Evolutionary conservation across 2,329 filamentous ascomycete genomes (phyloP), one percentile per base, ranked within the genome.

Genomic region (Simplicillium aogashimaense): DNA sequence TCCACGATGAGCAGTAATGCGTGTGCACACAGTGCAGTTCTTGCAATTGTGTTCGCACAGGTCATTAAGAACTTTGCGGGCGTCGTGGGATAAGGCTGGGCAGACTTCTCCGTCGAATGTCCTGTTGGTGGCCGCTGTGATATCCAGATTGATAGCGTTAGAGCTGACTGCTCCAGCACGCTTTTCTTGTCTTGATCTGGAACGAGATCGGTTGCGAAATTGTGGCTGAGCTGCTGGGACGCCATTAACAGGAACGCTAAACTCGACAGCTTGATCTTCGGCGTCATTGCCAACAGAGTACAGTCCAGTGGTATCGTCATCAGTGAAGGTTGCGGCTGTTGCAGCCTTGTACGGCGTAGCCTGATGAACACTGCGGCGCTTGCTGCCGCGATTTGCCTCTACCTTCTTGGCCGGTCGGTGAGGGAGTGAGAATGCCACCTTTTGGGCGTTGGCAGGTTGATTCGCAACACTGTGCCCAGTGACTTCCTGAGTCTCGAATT

Each of bases 21-120:
- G 71, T 28, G 63, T 64, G 58, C 75, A 79, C 13, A 78, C 66
- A 32, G 67, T 69, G 56, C 75, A 79, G 56, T 78, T 76, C 40
- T 61, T 58, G 47, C 69, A 72, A 43, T 69, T 69, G 50, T 78
- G 75, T 40, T 68, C 64, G 48, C 70, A 74, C 18, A 78, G 62
- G 35, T 58, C 59, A 43, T 77, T 68, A 14, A 78, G 62, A 29
- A 78, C 66, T 40, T 64, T 67, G 31, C 67, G 69, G 38, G 73
- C 73, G 41, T 71, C 65, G 32, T 56, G 58, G 10, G 74, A 76
- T 11, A 78, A 64, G 2, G 63, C 59, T n/a, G 67, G 65, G 46
- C 67, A 64, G 5, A 51, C 37, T 16, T 53, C 50, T 33, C 48
- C 34, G 53, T 46, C 45, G 37, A 43, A 31, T 17, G 38, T 45